Base-by-base conservation (phyloP, 148 eudicot genomes). In the Polygonum aviculare region DNA sequence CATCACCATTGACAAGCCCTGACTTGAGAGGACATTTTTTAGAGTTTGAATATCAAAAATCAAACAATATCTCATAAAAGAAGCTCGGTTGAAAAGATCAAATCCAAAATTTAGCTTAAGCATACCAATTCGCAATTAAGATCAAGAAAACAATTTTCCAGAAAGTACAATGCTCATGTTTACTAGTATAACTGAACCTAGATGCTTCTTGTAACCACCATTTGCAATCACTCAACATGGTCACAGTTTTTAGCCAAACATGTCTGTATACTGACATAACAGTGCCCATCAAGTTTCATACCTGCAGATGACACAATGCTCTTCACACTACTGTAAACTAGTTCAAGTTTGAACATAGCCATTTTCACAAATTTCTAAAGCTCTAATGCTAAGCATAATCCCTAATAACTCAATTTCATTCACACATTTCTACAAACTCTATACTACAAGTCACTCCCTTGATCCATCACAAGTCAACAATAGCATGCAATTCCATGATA, bases 1-100 rank as follows among this genome's bases (percentile, higher is more conserved):
- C 99, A 95, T 92, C 81, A 88, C 96, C 97, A 95, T 95, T 72
- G 99, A 96, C 83, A 95, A 83, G 74, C 97, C 99, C 97, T 92
- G 81, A 77, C 41, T n/a, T 50, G 70, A 2, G 69, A 60, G 31
- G 69, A 60, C 3, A 26, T 2, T 60, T 60, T 60, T 54, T 12
- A 11, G 22, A 12, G 69, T 60, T 26, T 12, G 36, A 12, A 16
- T 22, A 60, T 60, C 6, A 16, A 35, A 15, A 45, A 67, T 21
- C 44, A 36, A 35, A 67, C 2, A 11, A 5, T 36, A 67, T 36
- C 41, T 36, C 45, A 26, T 26, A 67, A 35, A 33, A 33, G 36
- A 36, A 36, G 72, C 72, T 35, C 72, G 36, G 38, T 38, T 6
- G 8, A 5, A 26, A 2, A 67, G 72, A 67, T 38, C 5, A 67